Evolutionary conservation across 2,329 filamentous ascomycete genomes (phyloP).

Genomic region (Botrytis paeoniae): DNA sequence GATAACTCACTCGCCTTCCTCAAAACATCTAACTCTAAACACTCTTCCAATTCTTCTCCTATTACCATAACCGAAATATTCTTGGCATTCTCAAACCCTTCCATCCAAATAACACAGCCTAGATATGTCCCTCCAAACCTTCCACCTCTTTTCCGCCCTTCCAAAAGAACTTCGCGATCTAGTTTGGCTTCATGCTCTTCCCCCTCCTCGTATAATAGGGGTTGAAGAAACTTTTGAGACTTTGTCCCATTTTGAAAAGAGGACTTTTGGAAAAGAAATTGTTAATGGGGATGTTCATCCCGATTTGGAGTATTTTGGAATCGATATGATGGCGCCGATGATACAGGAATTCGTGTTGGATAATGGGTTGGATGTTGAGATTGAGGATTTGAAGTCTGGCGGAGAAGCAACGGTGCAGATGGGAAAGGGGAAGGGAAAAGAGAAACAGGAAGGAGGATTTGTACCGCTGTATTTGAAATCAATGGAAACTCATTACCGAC

Average conservation of each 20-base stretch:
- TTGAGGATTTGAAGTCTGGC: neutral
- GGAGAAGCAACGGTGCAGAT: rapidly evolving
- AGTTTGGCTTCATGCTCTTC: neutral
- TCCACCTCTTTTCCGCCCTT: neutral
- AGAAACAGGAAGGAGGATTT: neutral
- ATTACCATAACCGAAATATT: neutral
- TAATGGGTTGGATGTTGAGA: neutral
- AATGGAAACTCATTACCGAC: neutral
- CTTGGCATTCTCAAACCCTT: neutral
- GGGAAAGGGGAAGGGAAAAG: neutral
- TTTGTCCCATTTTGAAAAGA: neutral
- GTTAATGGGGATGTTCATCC: neutral
- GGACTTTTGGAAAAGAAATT: neutral
- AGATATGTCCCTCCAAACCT: neutral
- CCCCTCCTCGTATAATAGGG: neutral
- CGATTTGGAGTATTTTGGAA: neutral
- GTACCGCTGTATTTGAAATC: neutral
- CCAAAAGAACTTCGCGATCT: neutral
- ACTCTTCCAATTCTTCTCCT: neutral
- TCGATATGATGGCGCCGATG: neutral
- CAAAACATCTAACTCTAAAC: neutral
- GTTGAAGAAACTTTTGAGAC: neutral
- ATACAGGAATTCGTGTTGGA: neutral
- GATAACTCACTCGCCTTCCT: neutral
- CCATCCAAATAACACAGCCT: too few relatives aligned